A percentile compares a stretch with the other conserved stretches of the same genome.
Evolutionary conservation across 2,329 filamentous ascomycete genomes (phyloP).

Genomic region (Aspergillus chevalieri): DNA sequence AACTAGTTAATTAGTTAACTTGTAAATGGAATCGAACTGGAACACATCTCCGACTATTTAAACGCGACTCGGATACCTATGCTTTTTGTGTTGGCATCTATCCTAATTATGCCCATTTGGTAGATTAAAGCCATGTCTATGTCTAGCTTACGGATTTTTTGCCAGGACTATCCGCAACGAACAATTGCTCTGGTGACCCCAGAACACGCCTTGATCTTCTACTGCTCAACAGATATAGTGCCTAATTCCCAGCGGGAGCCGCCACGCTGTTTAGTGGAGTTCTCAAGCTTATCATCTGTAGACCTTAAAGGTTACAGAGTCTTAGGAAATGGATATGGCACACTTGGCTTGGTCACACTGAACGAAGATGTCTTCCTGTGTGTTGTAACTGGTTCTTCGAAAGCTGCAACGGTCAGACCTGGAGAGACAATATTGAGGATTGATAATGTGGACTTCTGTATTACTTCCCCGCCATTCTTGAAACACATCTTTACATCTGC

Average conservation of each 20-base stretch:
- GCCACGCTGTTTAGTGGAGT: conserved; percentile 81
- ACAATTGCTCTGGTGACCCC: conserved; percentile 79
- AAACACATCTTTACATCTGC: not conserved
- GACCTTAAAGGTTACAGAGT: conserved; percentile 71
- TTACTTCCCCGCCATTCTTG: conserved; percentile 4
- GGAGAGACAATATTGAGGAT: conserved; percentile 89
- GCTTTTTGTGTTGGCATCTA: no score
- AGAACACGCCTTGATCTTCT: conserved; percentile 75
- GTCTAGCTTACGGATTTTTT: conserved; percentile 66
- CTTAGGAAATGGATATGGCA: conserved; percentile 75
- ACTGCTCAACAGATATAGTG: conserved; percentile 60
- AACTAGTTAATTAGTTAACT: no score
- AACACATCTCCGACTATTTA: no score
- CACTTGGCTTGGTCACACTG: conserved; percentile 78
- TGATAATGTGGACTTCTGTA: conserved; percentile 73
- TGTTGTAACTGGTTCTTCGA: conserved; percentile 72
- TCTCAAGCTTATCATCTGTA: conserved; percentile 57
- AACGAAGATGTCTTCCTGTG: conserved; percentile 83
- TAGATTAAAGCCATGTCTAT: conserved; percentile 23
- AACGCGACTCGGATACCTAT: no score
- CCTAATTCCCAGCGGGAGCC: conserved; percentile 38
- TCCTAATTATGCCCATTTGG: not conserved
- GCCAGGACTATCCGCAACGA: conserved; percentile 80
- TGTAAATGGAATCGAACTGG: no score
- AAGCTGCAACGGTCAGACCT: conserved; percentile 74